A percentile compares a stretch with the other conserved stretches of the same genome.
These are phyloP conservation scores for Suillus tomentosus DNA, from an alignment of 768 basidiomycete genomes.

Conservation along the genomic window DNA sequence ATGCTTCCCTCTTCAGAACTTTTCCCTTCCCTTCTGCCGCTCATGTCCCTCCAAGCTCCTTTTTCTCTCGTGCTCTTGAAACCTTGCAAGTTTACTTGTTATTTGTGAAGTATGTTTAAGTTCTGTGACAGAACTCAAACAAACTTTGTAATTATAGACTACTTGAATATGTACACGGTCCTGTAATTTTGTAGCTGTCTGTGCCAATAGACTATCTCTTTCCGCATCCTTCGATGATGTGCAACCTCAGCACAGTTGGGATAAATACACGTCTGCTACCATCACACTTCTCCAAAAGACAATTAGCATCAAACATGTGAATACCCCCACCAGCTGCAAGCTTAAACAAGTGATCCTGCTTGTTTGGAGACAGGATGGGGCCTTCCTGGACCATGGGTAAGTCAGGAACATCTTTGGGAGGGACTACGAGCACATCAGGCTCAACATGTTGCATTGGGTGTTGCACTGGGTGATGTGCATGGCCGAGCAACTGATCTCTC, in stretches of 20 bases:
- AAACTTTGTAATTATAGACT: too few relatives aligned
- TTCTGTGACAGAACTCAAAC: too few relatives aligned
- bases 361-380: neutral
- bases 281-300: constrained; percentile 1
- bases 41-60: neutral
- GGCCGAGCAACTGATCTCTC: neutral
- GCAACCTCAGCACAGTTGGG: neutral
- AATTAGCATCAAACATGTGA: neutral
- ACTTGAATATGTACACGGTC: too few relatives aligned
- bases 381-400: neutral
- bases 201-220: too few relatives aligned
- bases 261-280: neutral
- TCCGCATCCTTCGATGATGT: neutral
- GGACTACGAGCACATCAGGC: neutral
- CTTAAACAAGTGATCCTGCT: neutral
- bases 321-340: neutral
- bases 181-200: too few relatives aligned
- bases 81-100: too few relatives aligned
- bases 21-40: neutral
- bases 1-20: neutral
- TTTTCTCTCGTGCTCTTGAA: too few relatives aligned
- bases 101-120: too few relatives aligned
- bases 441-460: neutral
- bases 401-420: neutral
- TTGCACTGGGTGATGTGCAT: neutral